Evolutionary conservation across 805 yeast genomes (phyloP).

Genomic region (Spathaspora passalidarum): DNA sequence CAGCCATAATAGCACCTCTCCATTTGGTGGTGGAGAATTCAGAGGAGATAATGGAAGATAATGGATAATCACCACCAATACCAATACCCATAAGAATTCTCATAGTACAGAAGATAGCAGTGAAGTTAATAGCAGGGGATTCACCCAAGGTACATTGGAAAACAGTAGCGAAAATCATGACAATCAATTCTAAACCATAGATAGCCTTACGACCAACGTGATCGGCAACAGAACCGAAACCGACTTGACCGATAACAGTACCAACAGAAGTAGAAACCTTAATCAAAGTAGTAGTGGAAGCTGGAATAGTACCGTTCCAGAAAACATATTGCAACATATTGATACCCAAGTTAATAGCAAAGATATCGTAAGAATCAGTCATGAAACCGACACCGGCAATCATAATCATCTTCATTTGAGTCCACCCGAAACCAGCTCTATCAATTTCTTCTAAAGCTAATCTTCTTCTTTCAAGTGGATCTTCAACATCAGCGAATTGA

Average conservation of each 20-base stretch:
- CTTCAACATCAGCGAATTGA: slow-evolving; percentile 78
- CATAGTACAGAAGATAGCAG: slow-evolving; percentile 70
- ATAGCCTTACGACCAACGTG: slow-evolving; percentile 79
- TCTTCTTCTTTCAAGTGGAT: slow-evolving; percentile 85
- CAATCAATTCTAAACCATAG: slow-evolving; percentile 82
- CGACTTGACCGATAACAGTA: slow-evolving; percentile 86
- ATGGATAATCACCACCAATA: slow-evolving; percentile 96
- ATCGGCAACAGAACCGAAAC: slow-evolving; percentile 83
- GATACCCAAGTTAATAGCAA: slow-evolving; percentile 81
- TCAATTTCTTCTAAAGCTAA: slow-evolving; percentile 81
- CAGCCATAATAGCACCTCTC: slow-evolving; percentile 98
- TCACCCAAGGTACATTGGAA: slow-evolving; percentile 72
- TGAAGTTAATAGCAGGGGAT: slow-evolving; percentile 69
- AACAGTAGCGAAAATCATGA: slow-evolving; percentile 78
- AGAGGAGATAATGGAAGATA: slow-evolving; percentile 88
- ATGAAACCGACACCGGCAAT: slow-evolving; percentile 93
- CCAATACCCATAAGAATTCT: slow-evolving; percentile 93
- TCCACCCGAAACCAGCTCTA: slow-evolving; percentile 77
- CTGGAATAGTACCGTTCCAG: slow-evolving; percentile 65
- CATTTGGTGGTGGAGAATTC: slow-evolving; percentile 92
- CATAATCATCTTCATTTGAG: slow-evolving; percentile 74
- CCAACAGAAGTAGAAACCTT: slow-evolving; percentile 93
- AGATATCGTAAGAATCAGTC: slow-evolving; percentile 90
- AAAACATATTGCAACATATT: slow-evolving; percentile 75
- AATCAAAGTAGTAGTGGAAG: slow-evolving; percentile 69